Percentiles rank a stretch among this genome's conserved stretches.
Conservation (phyloP, 2,329 filamentous ascomycete species). For the Trichoderma atroviride region DNA sequence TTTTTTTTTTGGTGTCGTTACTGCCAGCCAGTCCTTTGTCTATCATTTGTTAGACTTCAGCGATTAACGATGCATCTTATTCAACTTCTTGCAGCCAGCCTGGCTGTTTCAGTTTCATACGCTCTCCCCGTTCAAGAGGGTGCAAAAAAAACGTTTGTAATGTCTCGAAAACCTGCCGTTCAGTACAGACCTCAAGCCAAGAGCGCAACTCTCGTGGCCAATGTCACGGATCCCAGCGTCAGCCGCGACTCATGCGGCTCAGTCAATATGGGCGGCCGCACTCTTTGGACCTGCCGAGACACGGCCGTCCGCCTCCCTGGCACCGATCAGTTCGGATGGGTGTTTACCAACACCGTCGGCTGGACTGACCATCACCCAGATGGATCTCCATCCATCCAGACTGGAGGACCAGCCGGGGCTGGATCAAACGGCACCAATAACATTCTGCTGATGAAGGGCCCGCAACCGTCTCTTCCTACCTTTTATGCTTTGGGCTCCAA, state of each 20-base stretch:
- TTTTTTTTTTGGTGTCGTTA: background rate
- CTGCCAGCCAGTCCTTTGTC: background rate
- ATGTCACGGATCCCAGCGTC: slow-evolving; percentile 28
- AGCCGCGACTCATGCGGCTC: slow-evolving; percentile 31
- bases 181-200: slow-evolving; percentile 23
- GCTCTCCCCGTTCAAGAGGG: background rate
- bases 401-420: slow-evolving; percentile 19
- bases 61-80: background rate
- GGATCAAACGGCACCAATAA: slow-evolving; percentile 26
- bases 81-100: background rate
- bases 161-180: slow-evolving; percentile 9
- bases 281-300: slow-evolving; percentile 31
- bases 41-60: background rate
- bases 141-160: background rate
- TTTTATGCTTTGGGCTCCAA: slow-evolving; percentile 23
- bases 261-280: slow-evolving; percentile 27
- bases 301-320: slow-evolving; percentile 22
- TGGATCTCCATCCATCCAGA: slow-evolving; percentile 27
- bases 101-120: background rate
- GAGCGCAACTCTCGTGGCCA: slow-evolving; percentile 24
- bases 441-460: slow-evolving; percentile 26
- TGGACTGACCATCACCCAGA: slow-evolving; percentile 28
- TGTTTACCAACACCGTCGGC: slow-evolving; percentile 28
- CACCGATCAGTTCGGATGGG: slow-evolving; percentile 14
- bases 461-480: slow-evolving; percentile 19